These are phyloP conservation scores for Blastocystis sp. DNA, from an alignment of 352 stramenopile genomes.

Conservation along the genomic window DNA sequence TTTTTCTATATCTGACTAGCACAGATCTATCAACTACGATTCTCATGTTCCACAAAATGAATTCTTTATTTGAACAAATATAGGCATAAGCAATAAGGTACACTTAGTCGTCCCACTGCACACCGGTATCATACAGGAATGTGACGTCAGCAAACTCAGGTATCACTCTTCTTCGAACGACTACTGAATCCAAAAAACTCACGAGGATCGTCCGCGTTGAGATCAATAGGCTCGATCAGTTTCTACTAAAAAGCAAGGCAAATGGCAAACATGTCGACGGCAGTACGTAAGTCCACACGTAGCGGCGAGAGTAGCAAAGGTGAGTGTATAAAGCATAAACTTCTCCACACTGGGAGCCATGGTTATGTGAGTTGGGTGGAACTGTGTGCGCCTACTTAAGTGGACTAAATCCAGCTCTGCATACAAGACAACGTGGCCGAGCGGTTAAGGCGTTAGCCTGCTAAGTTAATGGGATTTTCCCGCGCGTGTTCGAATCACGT, in stretches of 20 bases:
- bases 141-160: not conserved
- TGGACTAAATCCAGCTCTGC: not conserved
- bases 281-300: slow-evolving; percentile 11
- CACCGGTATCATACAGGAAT: not conserved
- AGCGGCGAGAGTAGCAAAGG: slow-evolving; percentile 1
- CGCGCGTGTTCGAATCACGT: slow-evolving; percentile 48
- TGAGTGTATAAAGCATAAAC: slow-evolving; percentile 7
- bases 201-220: not conserved
- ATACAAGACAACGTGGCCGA: slow-evolving; percentile 37
- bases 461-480: slow-evolving; percentile 52
- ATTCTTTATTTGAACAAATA: slow-evolving; percentile 9
- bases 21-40: not conserved
- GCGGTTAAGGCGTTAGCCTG: slow-evolving; percentile 55
- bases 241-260: not conserved
- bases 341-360: slow-evolving; percentile 31
- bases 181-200: not conserved
- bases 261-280: not conserved
- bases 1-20: not conserved
- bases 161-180: not conserved
- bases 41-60: not conserved
- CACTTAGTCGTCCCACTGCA: no score
- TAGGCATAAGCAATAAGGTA: no score
- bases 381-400: not conserved
- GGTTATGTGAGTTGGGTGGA: not conserved
- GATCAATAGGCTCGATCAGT: slow-evolving; percentile 22